These are phyloP conservation scores for Podosphaera fusca DNA, from an alignment of 2,329 filamentous ascomycete genomes.

Conservation along the genomic window DNA sequence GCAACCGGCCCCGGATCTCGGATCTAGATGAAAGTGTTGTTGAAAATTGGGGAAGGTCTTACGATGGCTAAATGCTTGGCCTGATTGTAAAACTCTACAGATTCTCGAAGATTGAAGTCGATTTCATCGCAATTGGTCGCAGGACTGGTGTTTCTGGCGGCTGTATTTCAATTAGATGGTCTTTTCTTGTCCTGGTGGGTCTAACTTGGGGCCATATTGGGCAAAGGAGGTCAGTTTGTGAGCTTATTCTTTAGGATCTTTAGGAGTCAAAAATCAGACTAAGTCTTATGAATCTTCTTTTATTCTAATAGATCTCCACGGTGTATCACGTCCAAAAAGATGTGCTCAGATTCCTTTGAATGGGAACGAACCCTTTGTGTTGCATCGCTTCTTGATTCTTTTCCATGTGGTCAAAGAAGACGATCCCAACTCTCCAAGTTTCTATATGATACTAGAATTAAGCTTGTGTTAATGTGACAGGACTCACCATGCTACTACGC, in stretches of 20 bases:
- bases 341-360: too few species aligned
- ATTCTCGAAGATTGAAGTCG: background rate
- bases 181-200: background rate
- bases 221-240: background rate
- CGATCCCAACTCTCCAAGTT: too few species aligned
- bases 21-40: background rate
- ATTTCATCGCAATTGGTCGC: background rate
- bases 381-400: too few species aligned
- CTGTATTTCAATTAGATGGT: background rate
- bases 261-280: background rate
- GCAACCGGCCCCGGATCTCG: constrained; percentile 4
- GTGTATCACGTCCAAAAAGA: too few species aligned
- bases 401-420: too few species aligned
- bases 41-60: background rate
- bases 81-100: background rate
- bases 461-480: too few species aligned
- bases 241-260: background rate
- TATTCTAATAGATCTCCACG: too few species aligned
- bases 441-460: too few species aligned
- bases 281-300: too few species aligned
- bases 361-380: too few species aligned
- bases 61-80: background rate
- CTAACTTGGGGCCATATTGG: background rate
- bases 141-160: background rate
- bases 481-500: too few species aligned